Evolutionary conservation across 345 rosid species (phyloP), one percentile per base, ranked within the genome.

Genomic region (Passiflora organensis): DNA sequence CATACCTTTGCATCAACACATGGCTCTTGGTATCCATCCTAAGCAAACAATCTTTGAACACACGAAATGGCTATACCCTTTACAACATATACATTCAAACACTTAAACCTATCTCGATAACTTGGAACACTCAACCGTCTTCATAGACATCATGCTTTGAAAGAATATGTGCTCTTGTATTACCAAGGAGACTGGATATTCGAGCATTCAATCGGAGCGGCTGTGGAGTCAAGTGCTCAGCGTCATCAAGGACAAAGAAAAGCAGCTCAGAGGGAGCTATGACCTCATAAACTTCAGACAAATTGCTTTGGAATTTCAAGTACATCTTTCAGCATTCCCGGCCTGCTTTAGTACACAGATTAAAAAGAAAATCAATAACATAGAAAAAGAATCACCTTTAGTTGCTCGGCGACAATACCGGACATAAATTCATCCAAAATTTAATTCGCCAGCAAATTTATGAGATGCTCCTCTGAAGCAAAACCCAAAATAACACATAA

Each of bases 261-360:
- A 66, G 58, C 59, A 75, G 73, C 44, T 63, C 78, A 62, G 36
- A 73, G 51, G 66, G 73, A 69, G 82, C 69, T 50, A 59, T 43
- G 59, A 52, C 36, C 68, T 62, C 49, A 32, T 54, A 45, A 60
- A 68, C 10, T 6, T 76, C 64, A 56, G 64, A 53, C 55, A 67
- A 59, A 50, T 68, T 56, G 56, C 63, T 76, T 63, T 77, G 74
- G 67, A 62, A 70, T 78, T 70, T 74, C 59, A 87, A 74, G 79
- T 81, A 78, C 97, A 87, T 91, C 82, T 87, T 87, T 87, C 95
- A 45, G 96, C 97, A 91, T 91, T 91, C 97, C 97, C 91, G 63
- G 57, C 6, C 21, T 69, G 65, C 59, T 64, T 4, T 34, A n/a
- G n/a, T n/a, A n/a, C n/a, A n/a, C n/a, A n/a, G n/a, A 17, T 46